phyloP scores from a whole-genome alignment of 768 basidiomycete genomes.

The Lactarius quietus region DNA sequence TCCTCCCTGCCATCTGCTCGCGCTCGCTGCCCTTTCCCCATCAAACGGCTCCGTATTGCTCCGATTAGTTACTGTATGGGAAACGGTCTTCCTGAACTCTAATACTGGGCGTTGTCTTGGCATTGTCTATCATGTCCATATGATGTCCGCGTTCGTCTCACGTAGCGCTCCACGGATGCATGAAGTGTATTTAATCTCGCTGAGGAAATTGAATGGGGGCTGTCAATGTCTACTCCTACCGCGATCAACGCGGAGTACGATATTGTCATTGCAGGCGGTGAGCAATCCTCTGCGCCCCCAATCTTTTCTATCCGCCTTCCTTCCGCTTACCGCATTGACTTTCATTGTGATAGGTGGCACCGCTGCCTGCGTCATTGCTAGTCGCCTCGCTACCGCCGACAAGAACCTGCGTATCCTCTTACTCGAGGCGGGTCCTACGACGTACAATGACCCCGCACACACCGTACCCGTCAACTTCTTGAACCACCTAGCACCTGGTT shows the following conservation, averaged over 20 bases:
- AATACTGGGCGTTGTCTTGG: neutral
- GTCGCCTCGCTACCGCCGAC: constrained; percentile 51
- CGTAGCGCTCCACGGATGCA: neutral
- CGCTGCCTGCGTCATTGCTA: constrained; percentile 52
- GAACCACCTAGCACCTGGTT: constrained; percentile 38
- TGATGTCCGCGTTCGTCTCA: too few relatives aligned
- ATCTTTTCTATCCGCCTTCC: neutral
- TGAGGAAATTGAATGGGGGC: neutral
- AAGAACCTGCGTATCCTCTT: constrained; percentile 54
- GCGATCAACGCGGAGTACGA: constrained; percentile 35
- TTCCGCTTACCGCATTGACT: too few relatives aligned
- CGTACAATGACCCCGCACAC: constrained; percentile 43
- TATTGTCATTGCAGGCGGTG: constrained; percentile 58
- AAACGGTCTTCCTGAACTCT: too few relatives aligned
- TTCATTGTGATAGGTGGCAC: constrained; percentile 40
- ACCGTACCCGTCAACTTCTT: constrained; percentile 52
- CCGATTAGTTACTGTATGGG: too few relatives aligned
- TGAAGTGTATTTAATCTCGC: neutral
- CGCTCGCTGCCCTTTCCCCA: too few relatives aligned
- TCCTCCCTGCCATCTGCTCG: too few relatives aligned
- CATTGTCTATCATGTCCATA: neutral
- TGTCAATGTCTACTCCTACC: too few relatives aligned
- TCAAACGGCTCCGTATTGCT: too few relatives aligned
- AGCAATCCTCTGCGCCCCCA: neutral
- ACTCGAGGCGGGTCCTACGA: too few relatives aligned